phyloP scores from a whole-genome alignment of 164 flowering plant genomes.

The Nymphaea colorata region DNA sequence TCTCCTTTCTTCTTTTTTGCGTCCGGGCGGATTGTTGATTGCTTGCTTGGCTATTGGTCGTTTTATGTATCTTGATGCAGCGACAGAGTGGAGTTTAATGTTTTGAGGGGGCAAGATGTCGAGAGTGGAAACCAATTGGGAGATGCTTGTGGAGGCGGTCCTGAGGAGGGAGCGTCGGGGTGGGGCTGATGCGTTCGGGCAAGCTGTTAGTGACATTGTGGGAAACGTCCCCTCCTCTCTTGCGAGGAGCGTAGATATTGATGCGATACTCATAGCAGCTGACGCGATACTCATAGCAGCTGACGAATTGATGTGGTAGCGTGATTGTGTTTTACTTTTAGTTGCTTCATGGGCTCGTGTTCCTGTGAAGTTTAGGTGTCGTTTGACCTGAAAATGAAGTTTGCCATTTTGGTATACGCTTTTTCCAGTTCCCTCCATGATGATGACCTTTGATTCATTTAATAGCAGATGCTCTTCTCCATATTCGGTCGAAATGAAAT shows the following conservation, averaged over 20 bases:
- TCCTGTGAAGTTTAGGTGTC: too few relatives aligned
- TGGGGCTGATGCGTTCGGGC: slow-evolving; percentile 46
- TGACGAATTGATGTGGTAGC: slow-evolving; percentile 21
- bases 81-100: too few relatives aligned
- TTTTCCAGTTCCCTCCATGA: too few relatives aligned
- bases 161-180: slow-evolving; percentile 44
- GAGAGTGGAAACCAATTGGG: slow-evolving; percentile 72
- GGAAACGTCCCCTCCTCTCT: slow-evolving; percentile 83
- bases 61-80: neutral
- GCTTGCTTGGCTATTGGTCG: neutral
- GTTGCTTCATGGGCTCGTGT: too few relatives aligned
- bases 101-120: slow-evolving; percentile 37
- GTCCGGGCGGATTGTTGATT: too few relatives aligned
- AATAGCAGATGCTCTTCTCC: too few relatives aligned
- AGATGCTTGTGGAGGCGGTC: slow-evolving; percentile 73
- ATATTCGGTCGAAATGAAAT: too few relatives aligned
- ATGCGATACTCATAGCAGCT: slow-evolving; percentile 78
- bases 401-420: too few relatives aligned
- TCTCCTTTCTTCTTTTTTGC: neutral
- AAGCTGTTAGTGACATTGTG: slow-evolving; percentile 57
- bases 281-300: slow-evolving; percentile 86
- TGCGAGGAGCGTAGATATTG: slow-evolving; percentile 64
- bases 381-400: too few relatives aligned
- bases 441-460: too few relatives aligned
- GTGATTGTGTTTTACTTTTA: too few relatives aligned